These are phyloP conservation scores for Meredithiella fracta DNA, from an alignment of 2,329 filamentous ascomycete species.

Conservation along the genomic window DNA sequence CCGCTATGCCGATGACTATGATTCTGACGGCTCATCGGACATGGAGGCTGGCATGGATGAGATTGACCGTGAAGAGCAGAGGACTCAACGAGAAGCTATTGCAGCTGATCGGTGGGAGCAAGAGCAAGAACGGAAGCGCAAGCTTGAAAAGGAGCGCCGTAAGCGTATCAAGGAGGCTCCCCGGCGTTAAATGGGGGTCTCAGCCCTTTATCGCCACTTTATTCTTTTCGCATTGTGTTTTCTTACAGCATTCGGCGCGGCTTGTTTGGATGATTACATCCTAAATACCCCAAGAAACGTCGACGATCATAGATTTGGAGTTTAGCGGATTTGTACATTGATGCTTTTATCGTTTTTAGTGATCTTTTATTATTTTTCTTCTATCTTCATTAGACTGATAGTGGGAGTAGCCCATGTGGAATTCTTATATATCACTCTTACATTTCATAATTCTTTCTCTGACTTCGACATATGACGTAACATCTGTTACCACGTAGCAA, in stretches of 20 bases:
- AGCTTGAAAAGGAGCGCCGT: slow-evolving; percentile 43
- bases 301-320: not conserved
- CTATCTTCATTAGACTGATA: not conserved
- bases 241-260: not conserved
- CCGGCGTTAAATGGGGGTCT: not conserved
- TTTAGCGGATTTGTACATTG: not conserved
- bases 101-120: slow-evolving; percentile 52
- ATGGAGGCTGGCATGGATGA: slow-evolving; percentile 66
- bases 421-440: not conserved
- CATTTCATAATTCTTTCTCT: too few relatives aligned
- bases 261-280: not conserved
- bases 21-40: slow-evolving; percentile 52
- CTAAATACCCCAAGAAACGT: not conserved
- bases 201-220: not conserved
- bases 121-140: slow-evolving; percentile 43
- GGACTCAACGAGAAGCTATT: slow-evolving; percentile 44
- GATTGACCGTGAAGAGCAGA: slow-evolving; percentile 53
- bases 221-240: slow-evolving; percentile 2
- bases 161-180: slow-evolving; percentile 21
- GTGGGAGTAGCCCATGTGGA: too few relatives aligned
- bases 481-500: too few relatives aligned
- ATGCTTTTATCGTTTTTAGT: slow-evolving; percentile 2
- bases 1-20: slow-evolving; percentile 31
- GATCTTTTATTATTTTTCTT: not conserved
- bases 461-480: too few relatives aligned